Evolutionary conservation across 805 yeast genomes (phyloP).

Genomic region (Hanseniaspora pseudoguilliermondii): DNA sequence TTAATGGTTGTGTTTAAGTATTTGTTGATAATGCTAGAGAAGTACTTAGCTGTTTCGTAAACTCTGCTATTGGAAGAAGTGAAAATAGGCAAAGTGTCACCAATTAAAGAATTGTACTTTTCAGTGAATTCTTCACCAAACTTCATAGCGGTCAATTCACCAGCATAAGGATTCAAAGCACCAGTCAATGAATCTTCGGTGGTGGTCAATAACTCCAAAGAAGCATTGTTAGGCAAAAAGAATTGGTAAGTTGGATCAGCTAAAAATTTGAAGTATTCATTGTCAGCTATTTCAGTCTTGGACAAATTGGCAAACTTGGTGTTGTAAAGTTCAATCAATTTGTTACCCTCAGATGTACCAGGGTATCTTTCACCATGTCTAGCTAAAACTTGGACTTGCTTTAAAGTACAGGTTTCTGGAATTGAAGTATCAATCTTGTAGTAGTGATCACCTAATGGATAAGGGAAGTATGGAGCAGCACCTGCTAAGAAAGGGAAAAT

Average conservation of each 20-base stretch:
- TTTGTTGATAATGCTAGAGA: conserved; percentile 40
- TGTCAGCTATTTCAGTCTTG: conserved; percentile 24
- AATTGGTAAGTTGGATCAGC: conserved; percentile 34
- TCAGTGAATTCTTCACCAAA: conserved; percentile 36
- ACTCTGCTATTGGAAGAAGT: conserved; percentile 38
- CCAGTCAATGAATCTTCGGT: conserved; percentile 21
- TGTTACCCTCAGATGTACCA: conserved; percentile 29
- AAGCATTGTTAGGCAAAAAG: conserved; percentile 31
- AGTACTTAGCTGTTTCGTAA: conserved; percentile 35
- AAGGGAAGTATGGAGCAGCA: conserved; percentile 42
- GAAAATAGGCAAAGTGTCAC: conserved; percentile 35
- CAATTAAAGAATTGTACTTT: conserved; percentile 32
- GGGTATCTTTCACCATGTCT: conserved; percentile 77
- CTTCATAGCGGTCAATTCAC: conserved; percentile 33
- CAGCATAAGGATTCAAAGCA: conserved; percentile 31
- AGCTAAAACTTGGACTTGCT: conserved; percentile 57
- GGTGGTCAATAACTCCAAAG: conserved; percentile 32
- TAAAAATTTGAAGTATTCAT: conserved; percentile 38
- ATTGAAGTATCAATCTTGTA: conserved; percentile 38
- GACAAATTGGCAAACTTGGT: conserved; percentile 25
- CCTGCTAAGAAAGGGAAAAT: conserved; percentile 42
- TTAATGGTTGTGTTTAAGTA: conserved; percentile 27
- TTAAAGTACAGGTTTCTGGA: conserved; percentile 41
- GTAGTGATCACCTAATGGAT: conserved; percentile 28
- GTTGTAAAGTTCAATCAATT: background rate